phyloP scores from a whole-genome alignment of 208 protist species.

The Phytomonas sp. region DNA sequence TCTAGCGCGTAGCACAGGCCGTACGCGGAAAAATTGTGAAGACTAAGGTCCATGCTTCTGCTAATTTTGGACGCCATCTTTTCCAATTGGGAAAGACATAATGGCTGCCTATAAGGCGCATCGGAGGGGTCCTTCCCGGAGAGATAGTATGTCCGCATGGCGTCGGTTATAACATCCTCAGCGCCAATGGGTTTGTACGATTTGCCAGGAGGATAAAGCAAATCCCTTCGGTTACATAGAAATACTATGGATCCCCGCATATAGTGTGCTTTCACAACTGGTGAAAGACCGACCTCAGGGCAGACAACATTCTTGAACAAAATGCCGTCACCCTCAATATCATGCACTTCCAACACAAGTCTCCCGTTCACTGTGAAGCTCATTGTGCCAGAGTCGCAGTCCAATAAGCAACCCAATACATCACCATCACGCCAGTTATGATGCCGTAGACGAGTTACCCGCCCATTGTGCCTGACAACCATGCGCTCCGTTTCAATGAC shows the following conservation, averaged over 20 bases:
- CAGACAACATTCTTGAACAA: background rate
- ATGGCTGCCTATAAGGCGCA: background rate
- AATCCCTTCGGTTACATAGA: background rate
- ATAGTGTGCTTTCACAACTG: background rate
- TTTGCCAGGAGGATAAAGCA: background rate
- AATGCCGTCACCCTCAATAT: background rate
- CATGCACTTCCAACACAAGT: slow-evolving; percentile 15
- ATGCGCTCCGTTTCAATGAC: slow-evolving; percentile 70
- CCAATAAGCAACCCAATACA: slow-evolving; percentile 79
- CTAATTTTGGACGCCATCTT: slow-evolving; percentile 12
- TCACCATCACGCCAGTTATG: slow-evolving; percentile 70
- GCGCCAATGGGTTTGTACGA: slow-evolving; percentile 2
- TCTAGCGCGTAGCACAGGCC: slow-evolving; percentile 11
- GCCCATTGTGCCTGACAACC: slow-evolving; percentile 47
- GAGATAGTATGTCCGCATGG: background rate
- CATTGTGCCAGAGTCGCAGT: slow-evolving; percentile 72
- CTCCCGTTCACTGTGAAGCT: slow-evolving; percentile 75
- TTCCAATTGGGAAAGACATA: slow-evolving; percentile 9
- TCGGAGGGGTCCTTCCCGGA: background rate
- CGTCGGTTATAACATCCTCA: background rate
- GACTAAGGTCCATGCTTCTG: slow-evolving; percentile 16
- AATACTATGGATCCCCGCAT: slow-evolving; percentile 1
- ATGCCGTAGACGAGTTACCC: slow-evolving; percentile 1
- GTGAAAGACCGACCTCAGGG: background rate
- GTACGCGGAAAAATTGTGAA: slow-evolving; percentile 13